Percentiles rank a stretch among this genome's conserved stretches.
These are phyloP conservation scores for Colletotrichum sp. DNA, from an alignment of 2,329 filamentous ascomycete genomes.

Conservation along the genomic window DNA sequence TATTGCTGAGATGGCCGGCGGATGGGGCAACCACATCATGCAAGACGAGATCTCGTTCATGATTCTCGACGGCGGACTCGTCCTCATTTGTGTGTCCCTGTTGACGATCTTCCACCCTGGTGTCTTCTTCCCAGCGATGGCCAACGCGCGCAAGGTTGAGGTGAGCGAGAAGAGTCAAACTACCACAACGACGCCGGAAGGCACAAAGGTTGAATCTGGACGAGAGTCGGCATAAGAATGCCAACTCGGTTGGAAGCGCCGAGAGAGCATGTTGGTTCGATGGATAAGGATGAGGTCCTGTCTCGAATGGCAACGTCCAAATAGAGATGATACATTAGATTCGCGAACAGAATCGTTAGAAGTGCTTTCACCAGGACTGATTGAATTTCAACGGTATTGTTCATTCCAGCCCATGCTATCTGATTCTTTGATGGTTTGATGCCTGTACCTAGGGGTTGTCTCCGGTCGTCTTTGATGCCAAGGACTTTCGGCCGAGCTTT, in stretches of 20 bases:
- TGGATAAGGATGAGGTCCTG: background rate
- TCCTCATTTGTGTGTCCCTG: slow-evolving; percentile 53
- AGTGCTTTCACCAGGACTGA: background rate
- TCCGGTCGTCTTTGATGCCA: background rate
- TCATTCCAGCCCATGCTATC: background rate
- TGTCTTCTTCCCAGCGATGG: slow-evolving; percentile 61
- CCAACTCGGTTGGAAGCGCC: no score
- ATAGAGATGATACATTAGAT: background rate
- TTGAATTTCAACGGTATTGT: background rate
- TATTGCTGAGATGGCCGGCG: slow-evolving; percentile 67
- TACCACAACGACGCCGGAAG: slow-evolving; percentile 21
- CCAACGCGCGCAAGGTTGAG: slow-evolving; percentile 24
- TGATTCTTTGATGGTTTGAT: background rate
- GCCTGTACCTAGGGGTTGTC: background rate
- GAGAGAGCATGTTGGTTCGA: background rate
- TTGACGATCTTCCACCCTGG: slow-evolving; percentile 61
- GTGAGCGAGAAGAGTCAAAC: slow-evolving; percentile 25
- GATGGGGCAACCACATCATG: slow-evolving; percentile 69
- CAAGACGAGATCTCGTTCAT: slow-evolving; percentile 65
- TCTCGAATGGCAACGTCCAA: background rate
- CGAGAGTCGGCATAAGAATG: background rate
- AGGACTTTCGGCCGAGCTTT: background rate
- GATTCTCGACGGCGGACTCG: slow-evolving; percentile 58
- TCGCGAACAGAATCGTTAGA: background rate
- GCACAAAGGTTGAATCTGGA: slow-evolving; percentile 10